Evolutionary conservation across 352 stramenopile species (phyloP), one percentile per base, ranked within the genome.

Genomic region (Phytophthora brassicae): DNA sequence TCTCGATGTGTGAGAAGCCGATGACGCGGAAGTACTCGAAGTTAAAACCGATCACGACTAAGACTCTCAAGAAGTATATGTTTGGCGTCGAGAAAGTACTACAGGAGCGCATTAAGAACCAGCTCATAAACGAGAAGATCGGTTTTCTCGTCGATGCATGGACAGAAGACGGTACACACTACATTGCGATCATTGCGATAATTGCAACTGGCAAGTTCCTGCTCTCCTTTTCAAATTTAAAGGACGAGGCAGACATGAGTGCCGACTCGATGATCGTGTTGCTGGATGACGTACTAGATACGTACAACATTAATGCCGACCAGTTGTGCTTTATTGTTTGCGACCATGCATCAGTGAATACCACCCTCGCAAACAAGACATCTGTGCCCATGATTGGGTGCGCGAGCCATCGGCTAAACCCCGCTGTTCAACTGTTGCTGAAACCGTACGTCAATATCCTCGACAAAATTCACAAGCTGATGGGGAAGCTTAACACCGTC

Each of bases 1-100:
- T 64, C 8, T 31, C 8, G 13, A 60, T 68, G 36, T 64, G 57
- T 26, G 57, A 66, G 43, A 72, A 68, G 29, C 12, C 22, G 1
- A 45, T 57, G 20, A 57, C 57, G 17, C 56, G 57, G 0, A 72
- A 67, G 52, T 67, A 72, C 64, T 56, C 64, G n/a, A 23, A 54
- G 12, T 47, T 72, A 12, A 57, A 57, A 16, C n/a, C 45, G 0
- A 19, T 63, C 4, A 45, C 36, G 19, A 20, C 43, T 3, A 60
- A 43, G 38, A 62, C 55, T 11, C 49, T 70, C 16, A 50, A 53
- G 23, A 64, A 56, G 44, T 28, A 64, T 31, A 60, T 66, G 24
- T 47, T 54, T 20, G 29, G 8, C 3, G 12, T 60, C 12, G 50
- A 66, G 26, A 16, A 28, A 2, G 45, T 51, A 13, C 45, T 71